Conservation (phyloP, 305 asterid species). For the Ilex paraguariensis region DNA sequence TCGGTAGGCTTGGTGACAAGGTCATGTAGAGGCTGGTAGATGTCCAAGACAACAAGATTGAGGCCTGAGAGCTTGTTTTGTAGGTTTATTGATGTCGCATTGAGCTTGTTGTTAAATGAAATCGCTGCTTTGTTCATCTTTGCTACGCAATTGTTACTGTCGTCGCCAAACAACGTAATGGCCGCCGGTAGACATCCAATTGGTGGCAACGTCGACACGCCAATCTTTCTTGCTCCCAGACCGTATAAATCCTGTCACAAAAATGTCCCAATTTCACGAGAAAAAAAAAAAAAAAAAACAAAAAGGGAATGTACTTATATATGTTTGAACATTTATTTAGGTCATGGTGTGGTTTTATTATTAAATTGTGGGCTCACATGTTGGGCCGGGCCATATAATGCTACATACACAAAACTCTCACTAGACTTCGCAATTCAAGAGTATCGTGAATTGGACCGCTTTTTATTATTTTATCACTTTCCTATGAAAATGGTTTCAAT, state of each 20-base stretch:
- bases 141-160: constrained; percentile 53
- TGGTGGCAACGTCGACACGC: constrained; percentile 87
- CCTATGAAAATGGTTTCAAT: too few relatives aligned
- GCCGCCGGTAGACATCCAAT: constrained; percentile 80
- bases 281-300: too few relatives aligned
- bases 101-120: constrained; percentile 69
- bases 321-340: too few relatives aligned
- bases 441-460: too few relatives aligned
- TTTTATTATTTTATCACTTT: too few relatives aligned
- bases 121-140: constrained; percentile 61
- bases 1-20: constrained; percentile 62
- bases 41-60: constrained; percentile 67
- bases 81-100: constrained; percentile 55
- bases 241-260: constrained; percentile 49
- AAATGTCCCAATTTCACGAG: background rate
- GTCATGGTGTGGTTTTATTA: background rate
- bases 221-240: constrained; percentile 83
- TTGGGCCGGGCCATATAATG: too few relatives aligned
- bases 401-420: too few relatives aligned
- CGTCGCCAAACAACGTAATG: constrained; percentile 74
- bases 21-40: constrained; percentile 63
- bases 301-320: too few relatives aligned
- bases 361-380: too few relatives aligned
- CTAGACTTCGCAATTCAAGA: too few relatives aligned
- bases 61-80: constrained; percentile 47